Base-by-base conservation (phyloP, 176 grass and related monocot species). In the Oryza nivara region DNA sequence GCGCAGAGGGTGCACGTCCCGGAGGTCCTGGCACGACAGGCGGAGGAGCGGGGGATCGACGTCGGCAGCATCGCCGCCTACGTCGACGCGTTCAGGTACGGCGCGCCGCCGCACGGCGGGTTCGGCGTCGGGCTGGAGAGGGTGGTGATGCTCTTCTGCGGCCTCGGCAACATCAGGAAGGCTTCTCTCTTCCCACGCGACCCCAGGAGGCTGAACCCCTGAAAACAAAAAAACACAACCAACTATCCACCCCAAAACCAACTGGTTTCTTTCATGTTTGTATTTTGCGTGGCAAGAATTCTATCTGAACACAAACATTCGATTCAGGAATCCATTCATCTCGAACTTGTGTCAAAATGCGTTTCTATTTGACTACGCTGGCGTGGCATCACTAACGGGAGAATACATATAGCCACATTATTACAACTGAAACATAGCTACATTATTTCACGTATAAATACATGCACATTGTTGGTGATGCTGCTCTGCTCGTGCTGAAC, bases 81-180 rank as follows among this genome's bases (percentile, higher is more conserved):
- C 75, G n/a, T 95, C 1, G 87, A 95, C 65, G 82, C 92, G 64
- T 97, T 97, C 76, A 43, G 85, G 79, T 88, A 89, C 30, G 89
- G 94, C 6, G 83, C 92, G 28, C 89, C 86, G 25, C 90, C 90
- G 52, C 94, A 97, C 11, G 94, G 94, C 0, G 94, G 92, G 12
- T 97, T 94, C 28, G 92, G 94, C 34, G 88, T 70, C 8, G 94
- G 92, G 1, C 26, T 97, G 77, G 95, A 94, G 80, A 66, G 95
- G 28, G 90, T 94, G 63, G 84, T 97, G 6, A 94, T 90, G 94
- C 86, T 94, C 35, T 97, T 94, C 76, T 94, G 90, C 28, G 94
- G 78, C 17, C 92, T 97, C 10, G 73, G 78, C 65, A 92, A 92
- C 83, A 87, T 97, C 73, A 87, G 92, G 28, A 85, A 83, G 79